Conservation (phyloP, 2,329 filamentous ascomycete genomes). For the Proliferodiscus dingleyae region DNA sequence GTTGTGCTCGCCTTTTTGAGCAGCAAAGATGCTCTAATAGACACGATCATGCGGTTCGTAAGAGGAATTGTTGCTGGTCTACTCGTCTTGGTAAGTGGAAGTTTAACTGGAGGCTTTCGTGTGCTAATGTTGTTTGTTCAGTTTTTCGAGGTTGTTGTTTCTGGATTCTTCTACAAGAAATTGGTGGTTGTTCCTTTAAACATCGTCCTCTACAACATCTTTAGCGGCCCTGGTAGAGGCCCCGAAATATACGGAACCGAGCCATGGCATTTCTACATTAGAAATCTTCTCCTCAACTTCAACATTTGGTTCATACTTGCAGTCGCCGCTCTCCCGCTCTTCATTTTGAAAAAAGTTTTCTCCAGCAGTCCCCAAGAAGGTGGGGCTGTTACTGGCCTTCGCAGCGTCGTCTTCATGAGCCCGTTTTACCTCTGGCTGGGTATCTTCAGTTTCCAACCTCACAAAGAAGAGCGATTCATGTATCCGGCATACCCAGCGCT, state of each 20-base stretch:
- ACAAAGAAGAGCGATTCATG: slow-evolving; percentile 99
- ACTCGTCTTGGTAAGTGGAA: slow-evolving; percentile 27
- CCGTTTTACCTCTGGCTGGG: slow-evolving; percentile 94
- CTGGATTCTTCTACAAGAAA: slow-evolving; percentile 82
- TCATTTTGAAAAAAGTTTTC: slow-evolving; percentile 66
- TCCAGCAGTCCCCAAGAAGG: slow-evolving; percentile 50
- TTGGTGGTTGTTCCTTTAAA: slow-evolving; percentile 77
- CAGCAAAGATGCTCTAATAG: slow-evolving; percentile 53
- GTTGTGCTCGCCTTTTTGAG: slow-evolving; percentile 51
- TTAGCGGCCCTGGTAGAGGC: slow-evolving; percentile 70
- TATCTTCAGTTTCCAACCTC: slow-evolving; percentile 87
- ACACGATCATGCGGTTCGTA: slow-evolving; percentile 55
- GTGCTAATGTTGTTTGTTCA: slow-evolving; percentile 35
- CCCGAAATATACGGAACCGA: slow-evolving; percentile 94
- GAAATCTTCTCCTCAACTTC: slow-evolving; percentile 89
- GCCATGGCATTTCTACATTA: slow-evolving; percentile 94
- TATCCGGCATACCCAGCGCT: slow-evolving; percentile 92
- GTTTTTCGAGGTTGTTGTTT: slow-evolving; percentile 65
- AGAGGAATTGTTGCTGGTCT: slow-evolving; percentile 53
- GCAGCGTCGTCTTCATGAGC: slow-evolving; percentile 70
- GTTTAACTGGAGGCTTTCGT: not conserved
- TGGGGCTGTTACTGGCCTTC: slow-evolving; percentile 62
- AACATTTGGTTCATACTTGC: slow-evolving; percentile 90
- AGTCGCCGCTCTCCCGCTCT: slow-evolving; percentile 66
- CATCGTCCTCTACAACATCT: slow-evolving; percentile 93